Base-by-base conservation (phyloP, 2,329 filamentous ascomycete species). In the Simplicillium sp. region DNA sequence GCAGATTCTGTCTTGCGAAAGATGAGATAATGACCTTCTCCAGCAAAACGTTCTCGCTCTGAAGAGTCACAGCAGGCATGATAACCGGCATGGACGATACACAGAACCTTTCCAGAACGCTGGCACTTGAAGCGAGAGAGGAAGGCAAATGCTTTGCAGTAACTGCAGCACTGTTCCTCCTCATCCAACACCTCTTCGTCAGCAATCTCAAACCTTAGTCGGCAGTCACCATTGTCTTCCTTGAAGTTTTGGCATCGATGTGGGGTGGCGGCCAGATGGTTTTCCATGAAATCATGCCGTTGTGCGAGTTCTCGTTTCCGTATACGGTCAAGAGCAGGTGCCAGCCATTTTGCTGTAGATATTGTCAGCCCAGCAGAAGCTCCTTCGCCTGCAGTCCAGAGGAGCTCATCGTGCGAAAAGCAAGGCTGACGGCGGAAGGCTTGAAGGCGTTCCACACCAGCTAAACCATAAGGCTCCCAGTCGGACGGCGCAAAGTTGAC, bases 401-500 rank as follows among this genome's bases (percentile, higher is more conserved):
- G 70, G 16, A 98, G 67, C 59, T 98, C 92, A 53, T 98, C 92
- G 50, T 98, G 92, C 1, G 90, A 97, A 59, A 98, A 98, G 59
- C 92, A 97, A 1, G 92, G 88, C 48, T 96, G 89, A 42, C 89
- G 79, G 42, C 90, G 77, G 59, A 96, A 98, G 38, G 82, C 75
- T 51, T 92, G 87, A 25, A 97, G 69, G 48, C 90, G 76, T 52
- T 90, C 82, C 1, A 97, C 89, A 1, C 92, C 89, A 20, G 81
- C 75, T 41, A 90, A 80, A 2, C 92, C 92, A 56, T 81, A 94
- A 0, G 88, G 87, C 54, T 98, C 92, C 92, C 92, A 98, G 53
- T 98, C 92, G 20, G 71, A 73, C 1, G 92, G 92, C 0, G 92
- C 92, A 63, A 98, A 98, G 57, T 98, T 98, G 51, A 98, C 92